phyloP scores from a whole-genome alignment of 139 green algal genomes.

The Coelastrella sp. region DNA sequence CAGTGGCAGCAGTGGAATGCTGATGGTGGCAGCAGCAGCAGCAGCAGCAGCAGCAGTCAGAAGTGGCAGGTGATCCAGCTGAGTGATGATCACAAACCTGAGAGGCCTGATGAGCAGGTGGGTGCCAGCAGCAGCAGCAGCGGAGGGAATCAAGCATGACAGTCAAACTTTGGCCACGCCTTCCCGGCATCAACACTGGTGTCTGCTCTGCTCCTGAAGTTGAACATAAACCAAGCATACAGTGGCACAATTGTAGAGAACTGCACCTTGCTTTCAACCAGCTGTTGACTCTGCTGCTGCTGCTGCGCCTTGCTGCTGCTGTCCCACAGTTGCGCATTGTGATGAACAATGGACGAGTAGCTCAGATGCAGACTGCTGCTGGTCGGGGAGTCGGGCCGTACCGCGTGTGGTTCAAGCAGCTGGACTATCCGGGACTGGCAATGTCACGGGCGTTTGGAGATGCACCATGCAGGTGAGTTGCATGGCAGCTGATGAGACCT shows the following conservation, averaged over 20 bases:
- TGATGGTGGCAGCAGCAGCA: neutral
- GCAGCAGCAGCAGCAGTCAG: neutral
- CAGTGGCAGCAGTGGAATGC: neutral
- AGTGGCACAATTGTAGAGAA: no score
- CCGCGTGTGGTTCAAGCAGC: conserved; percentile 51
- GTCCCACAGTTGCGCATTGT: conserved; percentile 45
- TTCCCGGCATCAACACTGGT: neutral
- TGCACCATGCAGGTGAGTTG: conserved; percentile 25
- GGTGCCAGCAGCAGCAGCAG: neutral
- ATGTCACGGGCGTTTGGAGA: conserved; percentile 64
- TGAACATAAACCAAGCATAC: neutral
- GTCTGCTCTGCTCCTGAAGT: neutral
- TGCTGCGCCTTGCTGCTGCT: neutral
- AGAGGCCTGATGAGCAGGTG: conserved; percentile 53
- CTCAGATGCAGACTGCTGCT: conserved; percentile 25
- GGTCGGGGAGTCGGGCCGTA: conserved; percentile 44
- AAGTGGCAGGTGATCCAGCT: conserved; percentile 35
- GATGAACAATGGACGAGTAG: conserved; percentile 52
- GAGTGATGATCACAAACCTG: conserved; percentile 64
- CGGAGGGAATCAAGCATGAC: neutral
- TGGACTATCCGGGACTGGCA: conserved; percentile 56
- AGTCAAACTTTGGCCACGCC: neutral
- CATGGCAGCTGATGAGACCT: neutral
- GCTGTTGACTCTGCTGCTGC: neutral
- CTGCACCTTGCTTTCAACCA: neutral